Evolutionary conservation across 2,329 filamentous ascomycete species (phyloP), one percentile per base, ranked within the genome.

Genomic region (Fusarium falciforme): DNA sequence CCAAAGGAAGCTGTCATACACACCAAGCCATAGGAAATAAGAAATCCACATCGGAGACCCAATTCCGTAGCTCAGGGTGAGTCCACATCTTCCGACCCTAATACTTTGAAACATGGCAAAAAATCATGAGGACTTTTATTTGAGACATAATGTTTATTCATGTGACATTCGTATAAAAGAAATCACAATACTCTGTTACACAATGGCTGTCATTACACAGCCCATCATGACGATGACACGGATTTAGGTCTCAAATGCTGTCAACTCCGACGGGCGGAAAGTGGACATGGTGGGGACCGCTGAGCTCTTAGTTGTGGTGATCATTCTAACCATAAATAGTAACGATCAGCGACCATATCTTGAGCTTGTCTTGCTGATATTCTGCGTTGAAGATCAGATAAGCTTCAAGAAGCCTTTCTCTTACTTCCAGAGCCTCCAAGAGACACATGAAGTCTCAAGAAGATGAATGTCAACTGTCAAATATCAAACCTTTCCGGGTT

Each of bases 221-320:
- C 5, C 49, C 27, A 57, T 57, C 52, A 33, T 57, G 31, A 35
- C 14, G 5, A 36, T 57, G 20, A 11, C 20, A 8, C 59, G 59
- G 59, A 35, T 17, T 61, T 49, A 29, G 49, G 10, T 10, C 6
- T 38, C 10, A 5, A 59, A 5, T 22, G 12, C 2, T 10, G 8
- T n/a, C 33, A 31, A 61, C 17, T 44, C 57, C 57, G 35, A 44
- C 12, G 55, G 29, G 20, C 63, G 42, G 63, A 17, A 66, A 66
- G 63, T 66, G 63, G 63, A 57, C 49, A 49, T 1, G 17, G 49
- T 29, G 47, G 47, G 25, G 47, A 14, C 5, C 7, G 16, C 9
- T 29, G 17, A 54, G 27, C 27, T 54, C 17, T 33, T 3, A 29
- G 16, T 6, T 8, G 6, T n/a, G 47, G 2, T 36, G 40, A 22